Evolutionary conservation across 345 rosid genomes (phyloP), one percentile per base, ranked within the genome.

Genomic region (Gossypium mustelinum): DNA sequence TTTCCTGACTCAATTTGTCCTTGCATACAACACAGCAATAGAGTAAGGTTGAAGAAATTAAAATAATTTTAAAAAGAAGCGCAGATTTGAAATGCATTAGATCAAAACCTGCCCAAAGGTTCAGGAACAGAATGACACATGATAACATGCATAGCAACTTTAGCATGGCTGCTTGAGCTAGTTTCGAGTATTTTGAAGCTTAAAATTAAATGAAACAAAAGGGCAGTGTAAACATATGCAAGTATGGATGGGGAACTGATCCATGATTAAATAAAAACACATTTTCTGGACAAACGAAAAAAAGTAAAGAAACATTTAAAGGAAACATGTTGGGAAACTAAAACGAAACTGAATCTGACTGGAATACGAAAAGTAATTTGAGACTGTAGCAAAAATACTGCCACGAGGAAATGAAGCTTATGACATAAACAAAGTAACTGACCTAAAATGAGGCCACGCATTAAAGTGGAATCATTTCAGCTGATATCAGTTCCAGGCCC

Each of bases 391-490:
- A 76, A 76, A 82, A 75, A 48, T 81, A 84, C 82, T 59, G 94
- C 90, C 85, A 84, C 90, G 52, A 72, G 85, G 77, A 82, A 87
- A 80, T 73, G 82, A 73, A 86, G 75, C 87, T 89, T 80, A 72
- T 59, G 87, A 79, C 85, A 82, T 91, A 93, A 93, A 86, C 94
- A 89, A 83, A 87, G 88, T 77, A 84, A 93, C 98, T 95, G 98
- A 93, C 98, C 98, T 93, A 93, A 91, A 94, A 87, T 91, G 98
- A 91, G 94, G 98, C 98, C 99, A 94, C 86, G 90, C 86, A 88
- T 85, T 88, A 87, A 86, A 89, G 96, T 91, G 95, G 94, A 84
- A 89, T 91, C 97, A 94, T 92, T 93, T 92, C 93, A 93, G 88
- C 97, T 83, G 97, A 86, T 84, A 82, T 86, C 90, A 92, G 93